phyloP scores from a whole-genome alignment of 2,329 filamentous ascomycete species.

The Colletotrichum sp. region DNA sequence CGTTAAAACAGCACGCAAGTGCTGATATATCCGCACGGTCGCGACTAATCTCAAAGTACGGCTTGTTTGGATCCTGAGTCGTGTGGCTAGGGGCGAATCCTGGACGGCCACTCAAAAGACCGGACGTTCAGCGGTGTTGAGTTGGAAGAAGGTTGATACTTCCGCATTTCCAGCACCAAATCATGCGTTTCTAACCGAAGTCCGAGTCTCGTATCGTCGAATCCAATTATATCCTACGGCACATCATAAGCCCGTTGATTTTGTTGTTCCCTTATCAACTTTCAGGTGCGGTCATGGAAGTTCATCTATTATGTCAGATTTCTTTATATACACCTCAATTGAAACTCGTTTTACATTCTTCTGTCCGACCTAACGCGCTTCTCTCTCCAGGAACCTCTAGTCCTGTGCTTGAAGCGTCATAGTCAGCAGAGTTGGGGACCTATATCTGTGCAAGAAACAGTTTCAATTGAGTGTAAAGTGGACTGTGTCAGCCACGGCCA shows the following conservation, averaged over 20 bases:
- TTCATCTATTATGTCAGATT: not conserved
- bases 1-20: not conserved
- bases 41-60: not conserved
- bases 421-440: no score
- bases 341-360: not conserved
- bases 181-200: not conserved
- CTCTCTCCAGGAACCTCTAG: fast-evolving
- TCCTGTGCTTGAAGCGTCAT: no score
- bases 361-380: not conserved
- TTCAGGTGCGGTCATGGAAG: not conserved
- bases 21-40: not conserved
- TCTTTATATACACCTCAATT: not conserved
- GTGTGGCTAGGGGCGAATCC: not conserved
- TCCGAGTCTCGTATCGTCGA: not conserved
- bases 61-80: not conserved
- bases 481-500: no score
- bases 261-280: not conserved
- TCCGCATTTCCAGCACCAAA: not conserved
- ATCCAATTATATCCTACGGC: not conserved
- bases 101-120: not conserved
- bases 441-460: fast-evolving
- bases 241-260: not conserved
- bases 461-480: no score
- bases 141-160: not conserved
- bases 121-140: not conserved